phyloP scores from a whole-genome alignment of 1,284 basidiomycete genomes.

The Pseudozyma sp. region DNA sequence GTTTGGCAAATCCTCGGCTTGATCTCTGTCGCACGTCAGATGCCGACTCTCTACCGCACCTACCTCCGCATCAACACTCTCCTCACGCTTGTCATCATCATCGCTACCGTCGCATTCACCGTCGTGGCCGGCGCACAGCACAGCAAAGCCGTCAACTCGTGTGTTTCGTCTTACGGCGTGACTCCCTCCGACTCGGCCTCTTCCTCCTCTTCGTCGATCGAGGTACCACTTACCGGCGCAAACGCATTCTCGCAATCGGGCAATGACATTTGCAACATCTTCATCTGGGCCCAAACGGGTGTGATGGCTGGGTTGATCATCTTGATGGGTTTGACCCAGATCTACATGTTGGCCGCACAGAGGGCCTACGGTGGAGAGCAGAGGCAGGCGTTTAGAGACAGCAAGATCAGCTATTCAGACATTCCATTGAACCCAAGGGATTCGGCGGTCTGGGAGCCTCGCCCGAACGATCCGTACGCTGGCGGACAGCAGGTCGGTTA shows the following conservation, averaged over 20 bases:
- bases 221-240: slow-evolving; percentile 19
- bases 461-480: slow-evolving; percentile 24
- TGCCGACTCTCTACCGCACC: slow-evolving; percentile 56
- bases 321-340: slow-evolving; percentile 64
- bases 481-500: slow-evolving; percentile 3
- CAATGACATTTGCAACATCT: slow-evolving; percentile 60
- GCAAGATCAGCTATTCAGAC: slow-evolving; percentile 37
- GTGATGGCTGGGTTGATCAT: slow-evolving; percentile 61
- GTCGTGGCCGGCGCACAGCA: slow-evolving; percentile 57
- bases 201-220: slow-evolving; percentile 12
- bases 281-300: slow-evolving; percentile 66
- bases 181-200: slow-evolving; percentile 23
- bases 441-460: slow-evolving; percentile 55
- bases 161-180: slow-evolving; percentile 51
- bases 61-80: slow-evolving; percentile 65
- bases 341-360: slow-evolving; percentile 67
- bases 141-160: slow-evolving; percentile 42
- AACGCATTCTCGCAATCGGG: slow-evolving; percentile 37
- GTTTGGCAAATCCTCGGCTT: slow-evolving; percentile 65
- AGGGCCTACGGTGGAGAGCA: slow-evolving; percentile 62
- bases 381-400: slow-evolving; percentile 39
- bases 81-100: slow-evolving; percentile 55
- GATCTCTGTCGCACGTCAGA: slow-evolving; percentile 51
- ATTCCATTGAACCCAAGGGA: slow-evolving; percentile 59
- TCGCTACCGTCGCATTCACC: slow-evolving; percentile 58